These are phyloP conservation scores for Drechmeria coniospora DNA, from an alignment of 2,329 filamentous ascomycete species.

Conservation along the genomic window DNA sequence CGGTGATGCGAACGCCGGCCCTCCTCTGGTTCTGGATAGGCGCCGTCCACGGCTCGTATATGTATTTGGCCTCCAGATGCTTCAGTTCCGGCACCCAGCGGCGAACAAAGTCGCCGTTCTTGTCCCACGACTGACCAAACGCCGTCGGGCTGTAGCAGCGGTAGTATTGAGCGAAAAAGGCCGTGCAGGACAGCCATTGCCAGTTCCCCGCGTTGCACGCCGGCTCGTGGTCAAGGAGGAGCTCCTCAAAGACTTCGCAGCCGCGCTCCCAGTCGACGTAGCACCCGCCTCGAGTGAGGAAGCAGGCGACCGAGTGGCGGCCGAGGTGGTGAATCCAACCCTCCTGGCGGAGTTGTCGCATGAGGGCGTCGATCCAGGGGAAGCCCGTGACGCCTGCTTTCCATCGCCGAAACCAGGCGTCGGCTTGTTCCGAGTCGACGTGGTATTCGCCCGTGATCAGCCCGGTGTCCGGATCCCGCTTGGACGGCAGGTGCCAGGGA, in stretches of 20 bases:
- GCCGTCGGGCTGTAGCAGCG: constrained; percentile 55
- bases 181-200: constrained; percentile 64
- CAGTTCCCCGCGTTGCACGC: constrained; percentile 63
- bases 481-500: constrained; percentile 61
- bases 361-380: constrained; percentile 67
- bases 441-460: constrained; percentile 44
- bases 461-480: constrained; percentile 27
- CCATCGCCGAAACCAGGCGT: constrained; percentile 55
- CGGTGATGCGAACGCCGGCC: constrained; percentile 47
- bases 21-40: constrained; percentile 51
- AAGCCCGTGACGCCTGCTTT: constrained; percentile 55
- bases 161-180: constrained; percentile 60
- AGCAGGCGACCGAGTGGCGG: constrained; percentile 64
- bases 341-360: constrained; percentile 56
- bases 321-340: constrained; percentile 74
- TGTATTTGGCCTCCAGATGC: constrained; percentile 48
- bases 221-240: constrained; percentile 58
- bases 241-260: constrained; percentile 63
- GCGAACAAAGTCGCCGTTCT: constrained; percentile 46
- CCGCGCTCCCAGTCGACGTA: constrained; percentile 70
- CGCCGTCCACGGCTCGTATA: constrained; percentile 70
- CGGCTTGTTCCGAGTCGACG: constrained; percentile 46
- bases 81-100: constrained; percentile 53
- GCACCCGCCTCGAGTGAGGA: constrained; percentile 64
- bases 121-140: constrained; percentile 65